These are phyloP conservation scores for Pseudogymnoascus sp. DNA, from an alignment of 2,329 filamentous ascomycete species.

Conservation along the genomic window DNA sequence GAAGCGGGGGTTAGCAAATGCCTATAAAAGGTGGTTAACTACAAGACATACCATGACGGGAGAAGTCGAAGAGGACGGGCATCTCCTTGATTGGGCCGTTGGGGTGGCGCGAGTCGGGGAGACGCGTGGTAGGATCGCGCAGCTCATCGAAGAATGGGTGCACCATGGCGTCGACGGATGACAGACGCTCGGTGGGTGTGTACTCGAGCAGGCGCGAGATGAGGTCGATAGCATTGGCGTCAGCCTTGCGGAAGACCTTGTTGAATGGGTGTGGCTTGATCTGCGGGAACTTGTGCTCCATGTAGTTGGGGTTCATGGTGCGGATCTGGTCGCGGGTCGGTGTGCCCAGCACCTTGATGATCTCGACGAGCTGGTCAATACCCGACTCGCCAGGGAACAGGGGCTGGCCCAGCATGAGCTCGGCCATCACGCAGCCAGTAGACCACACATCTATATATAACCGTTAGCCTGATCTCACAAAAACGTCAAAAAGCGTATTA, in stretches of 20 bases:
- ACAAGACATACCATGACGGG: constrained; percentile 68
- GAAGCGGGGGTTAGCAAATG: constrained; percentile 18
- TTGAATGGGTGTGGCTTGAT: constrained; percentile 99
- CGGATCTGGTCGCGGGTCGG: constrained; percentile 96
- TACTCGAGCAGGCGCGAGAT: constrained; percentile 94
- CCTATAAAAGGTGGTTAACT: constrained; percentile 4
- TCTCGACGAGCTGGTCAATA: constrained; percentile 97
- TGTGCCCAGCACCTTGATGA: constrained; percentile 97
- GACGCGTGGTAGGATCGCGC: constrained; percentile 78
- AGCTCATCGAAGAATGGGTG: constrained; percentile 98
- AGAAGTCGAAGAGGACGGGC: constrained; percentile 86
- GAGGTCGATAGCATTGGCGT: constrained; percentile 84
- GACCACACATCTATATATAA: constrained; percentile 82
- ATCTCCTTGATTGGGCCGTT: constrained; percentile 74
- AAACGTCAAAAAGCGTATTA: constrained; percentile 11
- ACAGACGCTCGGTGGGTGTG: constrained; percentile 89
- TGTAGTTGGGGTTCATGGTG: constrained; percentile 99
- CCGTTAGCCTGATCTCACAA: constrained; percentile 16
- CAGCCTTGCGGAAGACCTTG: constrained; percentile 97
- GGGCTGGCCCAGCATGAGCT: constrained; percentile 96
- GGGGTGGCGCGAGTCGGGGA: constrained; percentile 90
- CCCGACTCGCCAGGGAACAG: constrained; percentile 97
- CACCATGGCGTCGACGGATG: constrained; percentile 92
- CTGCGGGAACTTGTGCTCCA: constrained; percentile 99
- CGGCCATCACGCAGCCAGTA: constrained; percentile 97